Conservation (phyloP, 2,329 filamentous ascomycete species). For the Ilyonectria robusta region DNA sequence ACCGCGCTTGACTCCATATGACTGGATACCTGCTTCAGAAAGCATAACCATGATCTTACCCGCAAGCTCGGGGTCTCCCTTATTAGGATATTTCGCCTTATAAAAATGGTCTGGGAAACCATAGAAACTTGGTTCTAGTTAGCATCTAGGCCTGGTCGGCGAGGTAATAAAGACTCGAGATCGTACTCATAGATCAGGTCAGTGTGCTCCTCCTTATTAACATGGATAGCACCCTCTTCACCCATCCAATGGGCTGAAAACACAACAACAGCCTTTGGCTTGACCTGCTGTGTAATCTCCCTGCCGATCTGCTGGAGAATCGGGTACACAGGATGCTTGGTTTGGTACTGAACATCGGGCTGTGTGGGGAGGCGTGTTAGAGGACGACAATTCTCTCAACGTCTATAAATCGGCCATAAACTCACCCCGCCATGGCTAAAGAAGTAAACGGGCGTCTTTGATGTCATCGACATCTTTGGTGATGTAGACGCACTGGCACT, state of each 20-base stretch:
- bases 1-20: slow-evolving; percentile 72
- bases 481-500: slow-evolving; percentile 8
- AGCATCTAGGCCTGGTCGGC: slow-evolving; percentile 22
- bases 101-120: slow-evolving; percentile 81
- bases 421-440: slow-evolving; percentile 66
- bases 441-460: slow-evolving; percentile 61
- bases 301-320: slow-evolving; percentile 75
- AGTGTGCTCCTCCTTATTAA: slow-evolving; percentile 76
- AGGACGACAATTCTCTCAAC: neutral
- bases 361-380: slow-evolving; percentile 38
- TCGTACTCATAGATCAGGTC: slow-evolving; percentile 78
- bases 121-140: slow-evolving; percentile 67
- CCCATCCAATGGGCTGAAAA: slow-evolving; percentile 86
- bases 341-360: slow-evolving; percentile 79
- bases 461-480: slow-evolving; percentile 48
- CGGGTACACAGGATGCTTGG: slow-evolving; percentile 75
- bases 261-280: slow-evolving; percentile 80
- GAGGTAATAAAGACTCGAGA: neutral
- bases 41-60: slow-evolving; percentile 70
- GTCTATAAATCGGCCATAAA: neutral
- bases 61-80: slow-evolving; percentile 72
- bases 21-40: slow-evolving; percentile 69
- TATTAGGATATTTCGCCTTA: slow-evolving; percentile 75
- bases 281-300: slow-evolving; percentile 79
- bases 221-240: slow-evolving; percentile 66